Percentiles rank a stretch among this genome's conserved stretches.
phyloP scores from a whole-genome alignment of 345 rosid genomes.

The Firmiana major region DNA sequence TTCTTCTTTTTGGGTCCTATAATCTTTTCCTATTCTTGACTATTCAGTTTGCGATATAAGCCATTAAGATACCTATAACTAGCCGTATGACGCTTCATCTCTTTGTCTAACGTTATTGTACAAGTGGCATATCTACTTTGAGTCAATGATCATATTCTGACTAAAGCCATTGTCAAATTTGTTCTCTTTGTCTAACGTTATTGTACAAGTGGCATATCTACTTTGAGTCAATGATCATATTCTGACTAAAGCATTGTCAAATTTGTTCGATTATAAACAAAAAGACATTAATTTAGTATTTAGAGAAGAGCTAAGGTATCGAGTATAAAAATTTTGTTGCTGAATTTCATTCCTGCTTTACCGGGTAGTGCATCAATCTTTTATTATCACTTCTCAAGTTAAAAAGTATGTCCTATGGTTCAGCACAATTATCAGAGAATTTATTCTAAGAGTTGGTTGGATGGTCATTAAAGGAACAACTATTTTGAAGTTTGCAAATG shows the following conservation, averaged over 20 bases:
- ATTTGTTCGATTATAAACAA: background rate
- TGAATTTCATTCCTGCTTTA: background rate
- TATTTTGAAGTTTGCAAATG: background rate
- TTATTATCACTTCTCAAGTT: background rate
- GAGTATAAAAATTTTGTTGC: background rate
- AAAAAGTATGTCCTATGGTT: background rate
- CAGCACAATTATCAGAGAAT: background rate
- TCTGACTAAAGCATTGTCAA: background rate
- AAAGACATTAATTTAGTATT: background rate
- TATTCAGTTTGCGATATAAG: background rate
- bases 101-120: background rate
- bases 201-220: background rate
- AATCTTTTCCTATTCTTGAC: background rate
- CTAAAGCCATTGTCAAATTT: no score
- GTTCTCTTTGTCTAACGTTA: background rate
- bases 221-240: background rate
- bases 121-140: background rate
- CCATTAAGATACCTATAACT: background rate
- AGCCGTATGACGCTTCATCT: background rate
- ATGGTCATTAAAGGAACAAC: background rate
- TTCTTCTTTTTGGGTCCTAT: background rate
- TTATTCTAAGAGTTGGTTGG: background rate
- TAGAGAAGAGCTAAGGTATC: background rate
- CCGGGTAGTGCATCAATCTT: background rate
- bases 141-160: background rate